A percentile compares a stretch with the other conserved stretches of the same genome.
Evolutionary conservation across 139 green algal species (phyloP).

Genomic region (Chlamydomonas schloesseri): DNA sequence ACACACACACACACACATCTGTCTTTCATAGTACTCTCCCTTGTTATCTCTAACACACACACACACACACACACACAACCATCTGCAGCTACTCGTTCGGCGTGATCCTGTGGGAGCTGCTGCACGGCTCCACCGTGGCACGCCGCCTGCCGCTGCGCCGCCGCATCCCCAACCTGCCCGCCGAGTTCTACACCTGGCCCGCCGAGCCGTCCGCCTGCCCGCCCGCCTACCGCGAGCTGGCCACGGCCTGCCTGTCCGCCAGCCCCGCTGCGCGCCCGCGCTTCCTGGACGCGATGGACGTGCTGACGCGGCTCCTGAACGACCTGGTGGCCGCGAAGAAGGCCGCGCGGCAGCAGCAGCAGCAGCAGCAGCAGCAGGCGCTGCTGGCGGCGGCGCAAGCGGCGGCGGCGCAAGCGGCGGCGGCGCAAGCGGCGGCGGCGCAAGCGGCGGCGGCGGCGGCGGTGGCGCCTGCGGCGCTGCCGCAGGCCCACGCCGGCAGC

Average conservation of each 20-base stretch:
- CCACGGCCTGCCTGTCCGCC: slow-evolving; percentile 8
- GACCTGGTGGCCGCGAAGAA: neutral
- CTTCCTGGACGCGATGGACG: neutral
- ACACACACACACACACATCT: too few relatives aligned
- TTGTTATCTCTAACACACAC: too few relatives aligned
- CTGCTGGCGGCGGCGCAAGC: neutral
- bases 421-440: too few relatives aligned
- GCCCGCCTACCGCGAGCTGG: slow-evolving; percentile 23
- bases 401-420: too few relatives aligned
- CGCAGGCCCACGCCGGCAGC: too few relatives aligned
- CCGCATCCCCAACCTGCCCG: slow-evolving; percentile 35
- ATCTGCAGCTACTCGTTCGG: slow-evolving; percentile 42
- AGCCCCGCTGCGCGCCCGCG: neutral
- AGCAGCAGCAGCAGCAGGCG: too few relatives aligned
- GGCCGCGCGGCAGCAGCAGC: neutral
- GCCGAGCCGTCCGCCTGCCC: neutral
- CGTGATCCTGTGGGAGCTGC: slow-evolving; percentile 39
- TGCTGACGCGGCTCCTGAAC: neutral
- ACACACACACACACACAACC: too few relatives aligned
- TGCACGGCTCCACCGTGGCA: slow-evolving; percentile 30
- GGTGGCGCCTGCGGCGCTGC: too few relatives aligned
- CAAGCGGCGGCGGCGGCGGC: neutral
- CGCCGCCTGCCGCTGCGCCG: slow-evolving; percentile 34
- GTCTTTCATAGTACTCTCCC: too few relatives aligned
- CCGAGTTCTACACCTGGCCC: slow-evolving; percentile 41